A percentile compares a stretch with the other conserved stretches of the same genome.
phyloP scores from a whole-genome alignment of 768 basidiomycete species.

The Suillus subaureus region DNA sequence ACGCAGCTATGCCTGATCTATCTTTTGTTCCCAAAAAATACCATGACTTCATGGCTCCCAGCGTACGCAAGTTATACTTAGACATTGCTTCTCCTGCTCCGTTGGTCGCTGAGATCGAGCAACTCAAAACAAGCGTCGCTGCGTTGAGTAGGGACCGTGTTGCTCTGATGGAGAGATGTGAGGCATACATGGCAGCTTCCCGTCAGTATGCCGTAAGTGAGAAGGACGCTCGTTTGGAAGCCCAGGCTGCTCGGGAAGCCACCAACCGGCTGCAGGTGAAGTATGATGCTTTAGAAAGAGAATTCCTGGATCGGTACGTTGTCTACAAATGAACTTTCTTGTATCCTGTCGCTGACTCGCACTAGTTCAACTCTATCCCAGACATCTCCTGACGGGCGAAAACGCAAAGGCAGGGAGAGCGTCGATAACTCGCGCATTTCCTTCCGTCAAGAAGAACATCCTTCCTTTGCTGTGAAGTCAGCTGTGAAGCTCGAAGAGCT shows the following conservation, averaged over 20 bases:
- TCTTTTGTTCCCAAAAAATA: constrained; percentile 56
- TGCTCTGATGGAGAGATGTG: constrained; percentile 45
- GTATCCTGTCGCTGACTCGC: not conserved
- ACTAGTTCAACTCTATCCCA: constrained; percentile 2
- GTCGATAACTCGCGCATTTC: not conserved
- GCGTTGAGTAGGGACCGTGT: constrained; percentile 44
- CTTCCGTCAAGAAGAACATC: not conserved
- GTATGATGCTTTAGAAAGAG: constrained; percentile 33
- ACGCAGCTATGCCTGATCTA: constrained; percentile 49
- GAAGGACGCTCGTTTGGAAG: constrained; percentile 27
- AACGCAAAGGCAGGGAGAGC: constrained; percentile 7
- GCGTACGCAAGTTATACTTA: constrained; percentile 58
- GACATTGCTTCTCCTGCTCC: constrained; percentile 36
- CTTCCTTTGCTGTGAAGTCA: not conserved
- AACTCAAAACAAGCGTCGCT: constrained; percentile 41
- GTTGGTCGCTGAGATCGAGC: constrained; percentile 35
- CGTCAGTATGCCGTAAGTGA: constrained; percentile 36
- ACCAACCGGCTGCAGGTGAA: constrained; percentile 39
- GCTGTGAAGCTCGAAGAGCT: not conserved
- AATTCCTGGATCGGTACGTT: constrained; percentile 12
- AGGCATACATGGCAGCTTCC: constrained; percentile 39
- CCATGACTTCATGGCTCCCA: constrained; percentile 57
- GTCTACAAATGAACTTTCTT: not conserved
- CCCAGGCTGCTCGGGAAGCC: constrained; percentile 41
- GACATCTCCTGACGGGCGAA: not conserved